These are phyloP conservation scores for Elymus sibiricus DNA, from an alignment of 176 grass and related monocot genomes.

Conservation along the genomic window DNA sequence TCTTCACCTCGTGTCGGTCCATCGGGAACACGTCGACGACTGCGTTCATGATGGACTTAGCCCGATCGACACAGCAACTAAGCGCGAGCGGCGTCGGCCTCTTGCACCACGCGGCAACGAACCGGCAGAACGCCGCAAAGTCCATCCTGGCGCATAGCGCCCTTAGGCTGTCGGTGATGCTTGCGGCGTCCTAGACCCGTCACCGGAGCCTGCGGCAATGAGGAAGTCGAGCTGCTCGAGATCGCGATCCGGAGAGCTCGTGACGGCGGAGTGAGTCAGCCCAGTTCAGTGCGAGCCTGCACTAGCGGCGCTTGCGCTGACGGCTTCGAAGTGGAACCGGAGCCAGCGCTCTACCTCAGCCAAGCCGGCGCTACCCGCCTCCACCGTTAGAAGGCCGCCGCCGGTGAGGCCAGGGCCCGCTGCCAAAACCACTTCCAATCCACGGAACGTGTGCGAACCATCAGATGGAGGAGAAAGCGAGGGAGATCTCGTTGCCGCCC, in stretches of 20 bases:
- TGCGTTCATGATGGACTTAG: slow-evolving; percentile 69
- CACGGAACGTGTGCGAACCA: too few species aligned
- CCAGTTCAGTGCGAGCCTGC: slow-evolving; percentile 42
- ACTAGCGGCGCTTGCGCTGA: slow-evolving; percentile 53
- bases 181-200: not conserved
- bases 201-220: not conserved
- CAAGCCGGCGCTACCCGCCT: too few species aligned
- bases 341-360: slow-evolving; percentile 51
- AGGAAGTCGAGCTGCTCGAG: slow-evolving; percentile 47
- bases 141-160: slow-evolving; percentile 71
- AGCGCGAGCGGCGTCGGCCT: slow-evolving; percentile 63
- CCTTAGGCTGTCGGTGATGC: slow-evolving; percentile 46
- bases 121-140: slow-evolving; percentile 52
- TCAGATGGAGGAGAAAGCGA: too few species aligned
- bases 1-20: slow-evolving; percentile 55
- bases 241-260: slow-evolving; percentile 46
- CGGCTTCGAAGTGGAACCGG: slow-evolving; percentile 47
- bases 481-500: too few species aligned
- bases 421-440: too few species aligned
- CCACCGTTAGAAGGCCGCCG: too few species aligned
- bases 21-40: slow-evolving; percentile 69
- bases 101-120: slow-evolving; percentile 67
- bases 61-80: slow-evolving; percentile 69
- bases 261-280: slow-evolving; percentile 51
- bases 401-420: too few species aligned